phyloP scores from a whole-genome alignment of 345 rosid species.

The Erodium maritimum region DNA sequence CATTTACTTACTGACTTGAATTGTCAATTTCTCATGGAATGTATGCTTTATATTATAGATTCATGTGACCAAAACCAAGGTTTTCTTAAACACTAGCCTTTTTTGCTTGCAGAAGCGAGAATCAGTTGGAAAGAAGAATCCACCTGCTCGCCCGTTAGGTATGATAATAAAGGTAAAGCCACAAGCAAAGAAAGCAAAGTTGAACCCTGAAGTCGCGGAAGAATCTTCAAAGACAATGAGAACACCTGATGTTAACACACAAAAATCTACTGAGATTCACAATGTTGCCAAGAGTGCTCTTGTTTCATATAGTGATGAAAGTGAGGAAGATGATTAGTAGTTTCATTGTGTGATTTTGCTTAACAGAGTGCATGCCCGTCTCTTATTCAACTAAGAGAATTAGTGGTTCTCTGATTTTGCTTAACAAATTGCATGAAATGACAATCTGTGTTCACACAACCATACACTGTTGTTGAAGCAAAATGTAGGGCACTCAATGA shows the following conservation, averaged over 20 bases:
- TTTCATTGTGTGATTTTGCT: background rate
- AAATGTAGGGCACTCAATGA: too few relatives aligned
- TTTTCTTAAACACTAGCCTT: background rate
- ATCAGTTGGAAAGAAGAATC: constrained; percentile 42
- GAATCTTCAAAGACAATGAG: constrained; percentile 14
- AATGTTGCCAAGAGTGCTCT: constrained; percentile 32
- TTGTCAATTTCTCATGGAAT: too few relatives aligned
- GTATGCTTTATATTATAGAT: background rate
- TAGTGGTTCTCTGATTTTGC: background rate
- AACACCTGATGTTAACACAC: constrained; percentile 13
- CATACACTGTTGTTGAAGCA: too few relatives aligned
- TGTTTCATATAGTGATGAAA: constrained; percentile 85
- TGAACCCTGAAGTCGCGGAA: constrained; percentile 20
- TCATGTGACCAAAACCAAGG: background rate
- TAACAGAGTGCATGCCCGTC: background rate
- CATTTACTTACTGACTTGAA: background rate
- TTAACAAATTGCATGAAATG: background rate
- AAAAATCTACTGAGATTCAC: constrained; percentile 21
- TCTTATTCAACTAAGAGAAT: background rate
- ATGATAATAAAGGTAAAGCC: constrained; percentile 68
- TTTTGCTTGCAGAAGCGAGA: constrained; percentile 36
- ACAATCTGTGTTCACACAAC: too few relatives aligned
- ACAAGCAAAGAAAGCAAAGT: constrained; percentile 62
- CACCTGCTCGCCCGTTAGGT: constrained; percentile 40
- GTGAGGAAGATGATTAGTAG: constrained; percentile 46